Conservation (phyloP, 768 basidiomycete species). For the Amanita thiersii region DNA sequence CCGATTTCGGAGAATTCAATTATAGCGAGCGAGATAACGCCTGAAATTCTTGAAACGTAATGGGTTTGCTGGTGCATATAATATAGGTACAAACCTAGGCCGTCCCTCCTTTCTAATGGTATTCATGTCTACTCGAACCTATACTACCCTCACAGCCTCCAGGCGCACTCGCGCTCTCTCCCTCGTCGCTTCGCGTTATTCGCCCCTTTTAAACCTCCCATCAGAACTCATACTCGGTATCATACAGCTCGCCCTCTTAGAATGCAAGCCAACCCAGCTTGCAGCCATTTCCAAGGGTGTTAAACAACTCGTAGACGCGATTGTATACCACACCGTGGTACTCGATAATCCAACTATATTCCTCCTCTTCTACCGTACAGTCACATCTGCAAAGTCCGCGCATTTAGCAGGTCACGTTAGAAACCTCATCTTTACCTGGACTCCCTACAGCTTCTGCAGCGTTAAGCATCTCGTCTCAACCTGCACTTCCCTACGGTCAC, state of each 20-base stretch:
- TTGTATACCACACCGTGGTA: conserved; percentile 31
- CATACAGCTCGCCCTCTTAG: conserved; percentile 24
- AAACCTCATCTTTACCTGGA: conserved; percentile 26
- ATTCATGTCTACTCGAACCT: conserved; percentile 8
- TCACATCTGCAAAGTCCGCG: conserved; percentile 15
- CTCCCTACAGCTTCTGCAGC: conserved; percentile 13
- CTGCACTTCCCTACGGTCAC: conserved; percentile 24
- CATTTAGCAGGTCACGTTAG: conserved; percentile 26
- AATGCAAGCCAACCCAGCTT: conserved; percentile 20
- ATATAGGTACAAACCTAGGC: too few species aligned
- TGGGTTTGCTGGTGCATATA: too few species aligned
- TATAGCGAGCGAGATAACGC: too few species aligned
- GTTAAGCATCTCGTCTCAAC: conserved; percentile 21
- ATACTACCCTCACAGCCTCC: not conserved
- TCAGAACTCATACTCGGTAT: conserved; percentile 29
- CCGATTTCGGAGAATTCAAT: too few species aligned
- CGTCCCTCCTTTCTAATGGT: not conserved
- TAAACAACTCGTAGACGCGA: conserved; percentile 20
- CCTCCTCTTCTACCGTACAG: conserved; percentile 28
- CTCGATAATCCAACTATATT: conserved; percentile 22
- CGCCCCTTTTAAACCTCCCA: conserved; percentile 25
- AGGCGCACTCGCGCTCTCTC: conserved; percentile 13
- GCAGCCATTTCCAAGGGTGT: conserved; percentile 24
- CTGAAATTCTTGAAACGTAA: too few species aligned
- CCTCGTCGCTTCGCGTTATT: conserved; percentile 11